A percentile compares a stretch with the other conserved stretches of the same genome.
phyloP scores from a whole-genome alignment of 2,329 filamentous ascomycete genomes.

The Thyridium curvatum region DNA sequence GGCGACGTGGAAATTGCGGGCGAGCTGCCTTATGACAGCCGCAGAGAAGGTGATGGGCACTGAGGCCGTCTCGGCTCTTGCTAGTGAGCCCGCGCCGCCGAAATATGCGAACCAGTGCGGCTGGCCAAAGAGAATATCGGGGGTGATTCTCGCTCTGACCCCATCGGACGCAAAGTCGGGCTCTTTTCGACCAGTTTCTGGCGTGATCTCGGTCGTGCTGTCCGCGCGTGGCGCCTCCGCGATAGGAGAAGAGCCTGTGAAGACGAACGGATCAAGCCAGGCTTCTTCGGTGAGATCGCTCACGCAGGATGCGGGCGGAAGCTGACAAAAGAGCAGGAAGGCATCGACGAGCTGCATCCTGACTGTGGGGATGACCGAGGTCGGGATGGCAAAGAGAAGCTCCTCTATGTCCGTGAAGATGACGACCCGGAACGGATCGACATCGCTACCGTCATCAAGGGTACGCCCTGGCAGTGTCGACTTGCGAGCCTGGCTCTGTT shows the following conservation, averaged over 20 bases:
- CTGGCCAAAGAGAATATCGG: constrained; percentile 38
- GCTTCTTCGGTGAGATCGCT: constrained; percentile 22
- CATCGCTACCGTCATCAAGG: constrained; percentile 66
- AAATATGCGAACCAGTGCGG: constrained; percentile 36
- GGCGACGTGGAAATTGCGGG: constrained; percentile 35
- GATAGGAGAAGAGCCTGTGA: constrained; percentile 10
- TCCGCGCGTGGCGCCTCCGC: constrained; percentile 23
- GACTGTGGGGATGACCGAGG: constrained; percentile 22
- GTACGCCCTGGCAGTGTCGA: constrained; percentile 64
- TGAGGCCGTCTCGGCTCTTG: constrained; percentile 17
- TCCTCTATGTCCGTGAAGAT: constrained; percentile 70
- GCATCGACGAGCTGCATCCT: constrained; percentile 54
- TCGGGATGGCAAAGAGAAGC: constrained; percentile 49
- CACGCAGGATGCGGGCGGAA: constrained; percentile 43
- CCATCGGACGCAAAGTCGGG: constrained; percentile 1
- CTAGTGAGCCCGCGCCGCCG: constrained; percentile 10
- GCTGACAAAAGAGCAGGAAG: constrained; percentile 61
- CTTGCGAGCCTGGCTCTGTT: constrained; percentile 39
- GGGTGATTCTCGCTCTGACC: neutral
- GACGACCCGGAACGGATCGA: constrained; percentile 78
- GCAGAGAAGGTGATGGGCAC: constrained; percentile 34
- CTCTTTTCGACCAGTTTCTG: neutral
- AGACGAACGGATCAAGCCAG: constrained; percentile 46
- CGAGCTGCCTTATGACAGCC: constrained; percentile 54
- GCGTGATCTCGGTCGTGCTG: constrained; percentile 2